phyloP scores from a whole-genome alignment of 306 rosid species.

The Quercus suber region DNA sequence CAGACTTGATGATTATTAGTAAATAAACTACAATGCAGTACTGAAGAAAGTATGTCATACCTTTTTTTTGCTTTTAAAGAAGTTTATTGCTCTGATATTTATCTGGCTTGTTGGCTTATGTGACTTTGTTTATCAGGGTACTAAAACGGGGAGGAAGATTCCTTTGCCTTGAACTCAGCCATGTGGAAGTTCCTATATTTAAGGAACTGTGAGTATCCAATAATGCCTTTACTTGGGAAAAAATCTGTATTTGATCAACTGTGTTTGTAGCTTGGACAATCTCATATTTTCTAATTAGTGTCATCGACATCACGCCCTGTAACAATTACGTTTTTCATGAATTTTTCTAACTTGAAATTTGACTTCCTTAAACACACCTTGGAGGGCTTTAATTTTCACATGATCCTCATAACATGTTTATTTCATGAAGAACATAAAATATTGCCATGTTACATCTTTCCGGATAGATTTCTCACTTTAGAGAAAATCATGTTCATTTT shows the following conservation, averaged over 20 bases:
- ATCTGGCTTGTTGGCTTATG: not conserved
- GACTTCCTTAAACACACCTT: not conserved
- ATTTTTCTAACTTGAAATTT: not conserved
- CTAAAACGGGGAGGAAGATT: constrained; percentile 90
- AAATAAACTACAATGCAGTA: no score
- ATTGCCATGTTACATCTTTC: not conserved
- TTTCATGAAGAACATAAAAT: not conserved
- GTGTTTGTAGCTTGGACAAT: no score
- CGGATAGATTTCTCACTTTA: not conserved
- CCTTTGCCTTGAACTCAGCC: constrained; percentile 96
- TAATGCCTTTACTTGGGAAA: no score
- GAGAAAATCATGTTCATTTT: not conserved
- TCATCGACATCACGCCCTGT: no score
- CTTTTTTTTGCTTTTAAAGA: not conserved
- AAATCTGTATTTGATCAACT: no score
- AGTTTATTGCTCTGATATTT: not conserved
- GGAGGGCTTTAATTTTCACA: not conserved
- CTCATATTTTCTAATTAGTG: no score
- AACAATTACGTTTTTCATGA: not conserved
- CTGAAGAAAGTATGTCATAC: no score
- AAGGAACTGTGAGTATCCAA: constrained; percentile 73
- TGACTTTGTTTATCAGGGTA: constrained; percentile 54
- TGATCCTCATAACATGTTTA: not conserved
- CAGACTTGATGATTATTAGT: no score
- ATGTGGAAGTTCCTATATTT: constrained; percentile 70